A percentile compares a stretch with the other conserved stretches of the same genome.
Evolutionary conservation across 306 rosid species (phyloP).

Genomic region (Coriaria nepalensis): DNA sequence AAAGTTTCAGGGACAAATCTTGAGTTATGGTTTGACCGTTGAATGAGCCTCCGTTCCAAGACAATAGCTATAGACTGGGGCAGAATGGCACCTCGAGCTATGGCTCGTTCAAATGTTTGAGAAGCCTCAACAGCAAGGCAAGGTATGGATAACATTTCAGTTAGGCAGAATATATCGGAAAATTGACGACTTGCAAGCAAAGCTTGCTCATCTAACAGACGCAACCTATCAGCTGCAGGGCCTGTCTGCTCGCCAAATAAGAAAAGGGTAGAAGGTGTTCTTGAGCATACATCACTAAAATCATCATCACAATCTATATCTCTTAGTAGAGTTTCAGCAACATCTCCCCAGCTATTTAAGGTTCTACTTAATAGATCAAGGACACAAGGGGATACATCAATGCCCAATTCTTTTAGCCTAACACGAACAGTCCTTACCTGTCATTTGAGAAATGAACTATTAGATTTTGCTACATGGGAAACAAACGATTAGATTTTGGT

Average conservation of each 20-base stretch:
- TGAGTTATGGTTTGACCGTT: constrained; percentile 39
- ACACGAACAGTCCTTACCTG: constrained; percentile 86
- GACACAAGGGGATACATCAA: constrained; percentile 76
- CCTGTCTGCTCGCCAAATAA: constrained; percentile 69
- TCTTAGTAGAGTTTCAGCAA: constrained; percentile 85
- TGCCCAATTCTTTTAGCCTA: constrained; percentile 73
- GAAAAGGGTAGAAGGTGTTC: constrained; percentile 45
- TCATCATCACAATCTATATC: constrained; percentile 88
- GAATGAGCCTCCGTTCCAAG: constrained; percentile 80
- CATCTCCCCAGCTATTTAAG: constrained; percentile 98
- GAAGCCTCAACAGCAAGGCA: constrained; percentile 93
- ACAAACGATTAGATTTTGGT: constrained; percentile 11
- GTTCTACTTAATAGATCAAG: constrained; percentile 85
- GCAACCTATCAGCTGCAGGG: constrained; percentile 42
- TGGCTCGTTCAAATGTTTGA: constrained; percentile 94
- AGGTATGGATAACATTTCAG: constrained; percentile 95
- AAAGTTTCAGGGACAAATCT: constrained; percentile 42
- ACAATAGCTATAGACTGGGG: constrained; percentile 84
- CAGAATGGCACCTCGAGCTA: constrained; percentile 72
- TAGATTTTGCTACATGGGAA: constrained; percentile 4
- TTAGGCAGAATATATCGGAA: constrained; percentile 73
- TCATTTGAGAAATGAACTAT: constrained; percentile 13
- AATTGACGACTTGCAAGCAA: constrained; percentile 45
- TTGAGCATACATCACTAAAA: constrained; percentile 55
- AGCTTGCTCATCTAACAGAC: constrained; percentile 59